Evolutionary conservation across 345 rosid genomes (phyloP).

Genomic region (Rhizophora mangle): DNA sequence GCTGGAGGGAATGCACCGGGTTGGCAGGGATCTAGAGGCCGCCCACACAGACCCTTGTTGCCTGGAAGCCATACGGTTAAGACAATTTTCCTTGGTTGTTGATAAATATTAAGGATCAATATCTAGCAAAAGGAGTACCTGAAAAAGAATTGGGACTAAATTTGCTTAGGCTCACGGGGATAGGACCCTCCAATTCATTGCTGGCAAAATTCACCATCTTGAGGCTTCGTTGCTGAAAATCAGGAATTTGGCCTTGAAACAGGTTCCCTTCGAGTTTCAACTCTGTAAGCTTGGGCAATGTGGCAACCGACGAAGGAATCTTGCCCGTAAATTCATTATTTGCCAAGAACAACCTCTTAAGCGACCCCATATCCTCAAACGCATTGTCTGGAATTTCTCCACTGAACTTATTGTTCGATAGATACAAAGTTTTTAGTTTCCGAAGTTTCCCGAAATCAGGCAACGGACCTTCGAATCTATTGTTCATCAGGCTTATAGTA

Average conservation of each 20-base stretch:
- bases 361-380: slow-evolving; percentile 49
- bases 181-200: slow-evolving; percentile 68
- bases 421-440: slow-evolving; percentile 48
- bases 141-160: slow-evolving; percentile 48
- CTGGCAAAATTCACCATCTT: slow-evolving; percentile 47
- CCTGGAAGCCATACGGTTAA: slow-evolving; percentile 36
- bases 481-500: slow-evolving; percentile 68
- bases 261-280: slow-evolving; percentile 63
- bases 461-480: slow-evolving; percentile 47
- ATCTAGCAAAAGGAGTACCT: slow-evolving; percentile 31
- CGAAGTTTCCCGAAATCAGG: slow-evolving; percentile 49
- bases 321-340: slow-evolving; percentile 52
- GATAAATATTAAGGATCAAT: not conserved
- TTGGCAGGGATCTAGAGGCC: slow-evolving; percentile 47
- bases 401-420: slow-evolving; percentile 56
- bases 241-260: slow-evolving; percentile 54
- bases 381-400: slow-evolving; percentile 56
- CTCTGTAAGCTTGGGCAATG: slow-evolving; percentile 53
- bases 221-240: slow-evolving; percentile 36
- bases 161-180: slow-evolving; percentile 47
- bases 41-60: slow-evolving; percentile 54
- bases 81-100: no score
- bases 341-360: slow-evolving; percentile 57
- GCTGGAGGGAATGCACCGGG: not conserved
- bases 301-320: slow-evolving; percentile 51